Base-by-base conservation (phyloP, 2,329 filamentous ascomycete species). In the Fusarium veterinarium region DNA sequence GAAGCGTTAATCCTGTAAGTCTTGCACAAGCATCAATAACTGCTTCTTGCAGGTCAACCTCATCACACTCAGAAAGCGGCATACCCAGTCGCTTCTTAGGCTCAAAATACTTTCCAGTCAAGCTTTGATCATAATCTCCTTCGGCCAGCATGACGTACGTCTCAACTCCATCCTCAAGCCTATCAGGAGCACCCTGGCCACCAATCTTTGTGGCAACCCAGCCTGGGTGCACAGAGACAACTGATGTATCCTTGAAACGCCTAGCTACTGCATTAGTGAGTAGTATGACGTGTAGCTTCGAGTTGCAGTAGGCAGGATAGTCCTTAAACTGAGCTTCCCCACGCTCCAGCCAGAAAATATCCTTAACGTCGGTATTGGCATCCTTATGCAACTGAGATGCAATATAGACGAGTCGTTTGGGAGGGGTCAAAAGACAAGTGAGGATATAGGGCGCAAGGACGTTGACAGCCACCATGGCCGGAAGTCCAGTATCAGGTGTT, bases 141-240 rank as follows among this genome's bases (percentile, higher is more conserved):
- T 75, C 72, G 12, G 65, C 73, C 35, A 75, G n/a, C 63, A 68
- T 74, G 5, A 75, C 28, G 44, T 75, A 75, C 37, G 62, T 67
- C 52, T 75, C 67, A 30, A 74, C 60, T 13, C 72, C 72, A 60
- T 75, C 74, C n/a, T 76, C 68, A 48, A 76, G 58, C 44, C 69
- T 76, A 13, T 57, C 69, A 0, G 67, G 59, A 9, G 67, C 67
- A 6, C 17, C 46, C 17, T 61, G 20, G 6, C 64, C 73, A 1
- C 53, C 67, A 53, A 77, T 56, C 60, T 75, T 76, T 14, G 75
- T 77, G 6, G 74, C 55, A 25, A 77, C 71, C 25, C 61, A 76
- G 10, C 75, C 74, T 35, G 75, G 75, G 33, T 77, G 73, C 53
- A 77, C 53, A 6, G 65, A 33, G n/a, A 59, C 49, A 10, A 76